These are phyloP conservation scores for Apiotrichum siamense DNA, from an alignment of 1,284 basidiomycete genomes.

Conservation along the genomic window DNA sequence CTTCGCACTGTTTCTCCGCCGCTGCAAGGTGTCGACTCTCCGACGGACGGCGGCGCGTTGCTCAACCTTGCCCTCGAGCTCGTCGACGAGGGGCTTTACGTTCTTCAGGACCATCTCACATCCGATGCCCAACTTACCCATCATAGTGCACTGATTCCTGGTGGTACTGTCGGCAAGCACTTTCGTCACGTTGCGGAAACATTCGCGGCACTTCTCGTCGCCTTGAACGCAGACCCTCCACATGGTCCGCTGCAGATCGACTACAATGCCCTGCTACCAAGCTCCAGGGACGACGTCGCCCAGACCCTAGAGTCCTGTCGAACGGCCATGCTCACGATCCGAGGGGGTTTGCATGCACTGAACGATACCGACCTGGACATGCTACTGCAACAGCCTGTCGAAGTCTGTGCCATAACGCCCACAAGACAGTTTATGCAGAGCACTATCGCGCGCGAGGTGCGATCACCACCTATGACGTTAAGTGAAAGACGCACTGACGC, in stretches of 20 bases:
- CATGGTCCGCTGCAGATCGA: slow-evolving; percentile 19
- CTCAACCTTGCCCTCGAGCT: slow-evolving; percentile 33
- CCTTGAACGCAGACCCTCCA: slow-evolving; percentile 11
- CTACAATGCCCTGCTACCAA: slow-evolving; percentile 36
- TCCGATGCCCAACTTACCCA: slow-evolving; percentile 30
- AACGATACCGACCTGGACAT: slow-evolving; percentile 19
- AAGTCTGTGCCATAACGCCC: slow-evolving; percentile 36
- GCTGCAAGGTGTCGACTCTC: too few relatives aligned
- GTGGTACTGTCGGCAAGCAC: slow-evolving; percentile 41
- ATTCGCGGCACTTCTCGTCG: slow-evolving; percentile 32
- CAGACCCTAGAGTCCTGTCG: slow-evolving; percentile 23
- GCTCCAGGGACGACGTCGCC: slow-evolving; percentile 23
- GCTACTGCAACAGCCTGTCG: slow-evolving; percentile 25
- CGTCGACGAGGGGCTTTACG: slow-evolving; percentile 32
- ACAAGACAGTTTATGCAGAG: slow-evolving; percentile 34
- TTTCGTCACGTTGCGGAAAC: slow-evolving; percentile 44
- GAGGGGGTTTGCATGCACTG: slow-evolving; percentile 24
- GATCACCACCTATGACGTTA: slow-evolving; percentile 3
- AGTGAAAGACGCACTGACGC: not conserved
- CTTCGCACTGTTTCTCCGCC: too few relatives aligned
- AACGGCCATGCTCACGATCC: slow-evolving; percentile 21
- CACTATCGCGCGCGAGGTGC: slow-evolving; percentile 38
- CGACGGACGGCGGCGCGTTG: slow-evolving; percentile 17
- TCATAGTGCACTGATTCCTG: slow-evolving; percentile 34
- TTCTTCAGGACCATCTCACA: slow-evolving; percentile 23